Base-by-base conservation (phyloP, 345 rosid species). In the Rhodamnia rubescens region DNA sequence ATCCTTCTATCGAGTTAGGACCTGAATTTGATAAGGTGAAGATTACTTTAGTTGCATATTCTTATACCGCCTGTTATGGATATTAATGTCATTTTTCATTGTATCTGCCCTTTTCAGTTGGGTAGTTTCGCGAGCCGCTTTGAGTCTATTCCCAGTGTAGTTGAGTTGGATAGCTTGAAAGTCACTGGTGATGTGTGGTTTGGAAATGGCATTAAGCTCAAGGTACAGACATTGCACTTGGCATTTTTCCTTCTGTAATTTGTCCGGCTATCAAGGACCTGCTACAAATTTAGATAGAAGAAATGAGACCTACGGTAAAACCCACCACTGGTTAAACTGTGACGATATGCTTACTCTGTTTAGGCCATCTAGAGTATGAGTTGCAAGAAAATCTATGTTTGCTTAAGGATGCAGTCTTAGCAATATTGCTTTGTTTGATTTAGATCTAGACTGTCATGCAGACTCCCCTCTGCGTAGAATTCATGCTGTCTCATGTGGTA, bases 101-200 rank as follows among this genome's bases (percentile, higher is more conserved):
- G 26, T 58, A 59, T 82, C 54, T 84, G 55, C 53, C 80, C 61
- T 75, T 50, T 69, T 80, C 87, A 93, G 96, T 81, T 92, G 52
- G 86, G 85, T 20, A 92, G 91, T 84, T 92, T 92, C 86, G 84
- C 40, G 82, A 85, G 86, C 29, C 94, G 95, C 74, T 93, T 93
- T 81, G 83, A 90, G 87, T 89, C 93, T 85, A 89, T 92, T 85
- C 96, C 96, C 40, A 92, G 95, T 85, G 87, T 92, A 74, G 69
- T 90, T 83, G 89, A 87, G 85, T 87, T 92, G 83, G 91, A 94
- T 69, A 90, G 93, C 91, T 90, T 94, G 88, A 89, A 90, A 86
- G 94, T 92, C 85, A 84, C 74, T 49, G 94, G 96, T 78, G 95
- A 94, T 83, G 96, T 92, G 75, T 91, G 95, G 94, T 92, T 94